These are phyloP conservation scores for Cladorrhinum samala DNA, from an alignment of 495 filamentous ascomycete species.

Conservation along the genomic window DNA sequence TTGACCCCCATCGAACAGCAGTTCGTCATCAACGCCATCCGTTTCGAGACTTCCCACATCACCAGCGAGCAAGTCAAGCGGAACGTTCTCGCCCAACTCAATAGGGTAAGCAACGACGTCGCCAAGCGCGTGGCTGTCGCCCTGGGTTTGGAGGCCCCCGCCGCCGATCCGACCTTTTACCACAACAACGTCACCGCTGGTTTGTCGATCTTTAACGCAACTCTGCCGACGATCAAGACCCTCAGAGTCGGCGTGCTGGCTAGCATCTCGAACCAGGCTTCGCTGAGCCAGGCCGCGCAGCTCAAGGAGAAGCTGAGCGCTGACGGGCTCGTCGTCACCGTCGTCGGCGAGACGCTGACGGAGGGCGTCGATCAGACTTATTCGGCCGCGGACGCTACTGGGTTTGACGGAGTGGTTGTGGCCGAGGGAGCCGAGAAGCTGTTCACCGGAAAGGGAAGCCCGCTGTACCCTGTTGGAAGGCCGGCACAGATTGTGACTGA, in stretches of 20 bases:
- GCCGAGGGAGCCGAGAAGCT: constrained; percentile 51
- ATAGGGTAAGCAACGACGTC: constrained; percentile 63
- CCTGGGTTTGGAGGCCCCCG: constrained; percentile 52
- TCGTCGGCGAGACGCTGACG: constrained; percentile 57
- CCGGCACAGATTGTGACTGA: constrained; percentile 60
- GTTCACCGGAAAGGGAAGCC: constrained; percentile 36
- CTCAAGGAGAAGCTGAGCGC: constrained; percentile 42
- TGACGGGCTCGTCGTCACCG: constrained; percentile 48
- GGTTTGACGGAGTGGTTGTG: constrained; percentile 65
- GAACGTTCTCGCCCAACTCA: constrained; percentile 65
- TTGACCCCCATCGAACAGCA: constrained; percentile 65
- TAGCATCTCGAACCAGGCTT: constrained; percentile 28
- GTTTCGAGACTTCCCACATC: constrained; percentile 64
- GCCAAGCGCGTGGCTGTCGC: constrained; percentile 60
- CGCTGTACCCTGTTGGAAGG: constrained; percentile 58
- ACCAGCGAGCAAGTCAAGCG: constrained; percentile 49
- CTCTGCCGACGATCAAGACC: constrained; percentile 54
- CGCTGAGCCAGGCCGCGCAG: constrained; percentile 41
- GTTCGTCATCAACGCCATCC: constrained; percentile 70
- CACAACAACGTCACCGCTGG: constrained; percentile 61
- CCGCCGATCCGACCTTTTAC: constrained; percentile 59
- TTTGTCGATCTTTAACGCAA: constrained; percentile 54
- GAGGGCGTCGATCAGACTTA: constrained; percentile 63
- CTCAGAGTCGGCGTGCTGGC: constrained; percentile 65
- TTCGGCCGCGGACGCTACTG: constrained; percentile 59